These are phyloP conservation scores for Camelina hispida DNA, from an alignment of 345 rosid genomes.

Conservation along the genomic window DNA sequence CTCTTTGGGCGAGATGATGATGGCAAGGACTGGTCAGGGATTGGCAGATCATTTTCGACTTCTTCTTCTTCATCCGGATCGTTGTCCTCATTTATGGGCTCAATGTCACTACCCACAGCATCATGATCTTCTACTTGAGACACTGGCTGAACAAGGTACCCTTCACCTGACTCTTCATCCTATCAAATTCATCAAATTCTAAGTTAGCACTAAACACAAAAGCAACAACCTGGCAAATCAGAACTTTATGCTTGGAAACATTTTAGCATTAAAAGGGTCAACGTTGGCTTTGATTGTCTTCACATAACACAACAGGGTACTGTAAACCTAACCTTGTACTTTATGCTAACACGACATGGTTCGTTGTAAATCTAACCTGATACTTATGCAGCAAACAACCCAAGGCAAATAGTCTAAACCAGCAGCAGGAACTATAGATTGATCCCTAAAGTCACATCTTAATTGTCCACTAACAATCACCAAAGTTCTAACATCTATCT, in stretches of 20 bases:
- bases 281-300: neutral
- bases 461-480: neutral
- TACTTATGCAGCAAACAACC: constrained; percentile 8
- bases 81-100: constrained; percentile 53
- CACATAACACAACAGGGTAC: neutral
- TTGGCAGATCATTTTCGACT: constrained; percentile 51
- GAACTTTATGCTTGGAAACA: neutral
- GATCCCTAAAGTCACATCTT: neutral
- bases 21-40: constrained; percentile 48
- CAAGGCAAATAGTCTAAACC: constrained; percentile 3
- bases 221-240: neutral
- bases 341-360: neutral
- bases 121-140: constrained; percentile 56
- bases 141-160: constrained; percentile 68
- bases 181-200: constrained; percentile 33
- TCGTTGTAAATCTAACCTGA: neutral
- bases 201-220: neutral
- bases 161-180: constrained; percentile 69
- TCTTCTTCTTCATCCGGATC: constrained; percentile 59
- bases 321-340: neutral
- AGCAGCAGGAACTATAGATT: neutral
- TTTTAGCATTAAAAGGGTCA: neutral
- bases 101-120: constrained; percentile 54
- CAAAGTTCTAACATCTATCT: neutral
- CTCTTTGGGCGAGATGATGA: constrained; percentile 59